Percentiles rank a stretch among this genome's conserved stretches.
Evolutionary conservation across 2,329 filamentous ascomycete genomes (phyloP).

Genomic region (Fusarium aywerte): DNA sequence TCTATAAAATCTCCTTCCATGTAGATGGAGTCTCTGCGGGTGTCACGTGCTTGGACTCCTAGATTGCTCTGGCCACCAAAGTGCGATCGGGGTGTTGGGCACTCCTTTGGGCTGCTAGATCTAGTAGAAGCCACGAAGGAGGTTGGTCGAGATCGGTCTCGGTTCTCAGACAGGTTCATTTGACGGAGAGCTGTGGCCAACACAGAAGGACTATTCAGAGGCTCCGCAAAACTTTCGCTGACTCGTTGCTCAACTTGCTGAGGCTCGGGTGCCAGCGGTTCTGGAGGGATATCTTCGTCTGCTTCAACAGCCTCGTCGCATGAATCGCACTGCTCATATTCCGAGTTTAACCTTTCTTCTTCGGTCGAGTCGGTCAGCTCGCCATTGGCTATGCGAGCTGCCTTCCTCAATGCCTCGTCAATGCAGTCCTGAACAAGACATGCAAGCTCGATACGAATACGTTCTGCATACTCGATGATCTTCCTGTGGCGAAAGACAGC

Average conservation of each 20-base stretch:
- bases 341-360: slow-evolving; percentile 59
- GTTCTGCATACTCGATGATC: slow-evolving; percentile 95
- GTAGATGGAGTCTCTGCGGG: slow-evolving; percentile 80
- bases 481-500: slow-evolving; percentile 90
- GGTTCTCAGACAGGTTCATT: slow-evolving; percentile 49
- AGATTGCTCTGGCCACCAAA: slow-evolving; percentile 68
- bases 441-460: slow-evolving; percentile 93
- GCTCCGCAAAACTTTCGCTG: slow-evolving; percentile 35
- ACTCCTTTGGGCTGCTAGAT: slow-evolving; percentile 90
- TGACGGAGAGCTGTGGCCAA: slow-evolving; percentile 65
- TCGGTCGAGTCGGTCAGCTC: slow-evolving; percentile 82
- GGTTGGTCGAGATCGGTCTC: slow-evolving; percentile 60
- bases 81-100: slow-evolving; percentile 89
- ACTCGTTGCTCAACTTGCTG: slow-evolving; percentile 20
- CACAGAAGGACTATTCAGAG: slow-evolving; percentile 58
- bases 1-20: slow-evolving; percentile 86
- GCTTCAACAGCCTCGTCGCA: slow-evolving; percentile 52
- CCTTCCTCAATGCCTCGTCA: slow-evolving; percentile 88
- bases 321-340: slow-evolving; percentile 42
- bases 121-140: slow-evolving; percentile 75
- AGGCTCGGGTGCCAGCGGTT: slow-evolving; percentile 29
- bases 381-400: slow-evolving; percentile 86
- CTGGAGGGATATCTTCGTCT: slow-evolving; percentile 32
- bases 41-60: slow-evolving; percentile 65
- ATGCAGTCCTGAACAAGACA: slow-evolving; percentile 96